These are phyloP conservation scores for Candida nonsorbophila DNA, from an alignment of 805 yeast genomes.

Conservation along the genomic window DNA sequence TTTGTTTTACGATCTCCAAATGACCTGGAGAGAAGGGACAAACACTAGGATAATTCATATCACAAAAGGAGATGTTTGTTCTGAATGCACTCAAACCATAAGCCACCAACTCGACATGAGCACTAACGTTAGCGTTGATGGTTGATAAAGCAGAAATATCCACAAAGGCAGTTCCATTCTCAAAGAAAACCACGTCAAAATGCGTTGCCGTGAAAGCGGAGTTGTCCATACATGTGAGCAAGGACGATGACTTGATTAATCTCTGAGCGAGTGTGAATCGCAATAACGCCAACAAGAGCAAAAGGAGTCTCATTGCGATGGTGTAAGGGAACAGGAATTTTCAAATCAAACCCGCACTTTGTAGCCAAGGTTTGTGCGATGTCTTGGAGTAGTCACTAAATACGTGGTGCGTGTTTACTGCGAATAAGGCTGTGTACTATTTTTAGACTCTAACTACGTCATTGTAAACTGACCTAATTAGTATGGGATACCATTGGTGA, in stretches of 20 bases:
- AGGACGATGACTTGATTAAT: slow-evolving; percentile 52
- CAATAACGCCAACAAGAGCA: no score
- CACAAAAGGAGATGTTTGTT: slow-evolving; percentile 59
- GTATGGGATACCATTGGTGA: slow-evolving; percentile 97
- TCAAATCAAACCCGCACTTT: no score
- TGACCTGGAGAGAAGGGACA: slow-evolving; percentile 91
- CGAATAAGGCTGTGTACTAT: not conserved
- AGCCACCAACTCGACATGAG: slow-evolving; percentile 61
- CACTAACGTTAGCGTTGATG: slow-evolving; percentile 65
- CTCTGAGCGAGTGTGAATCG: slow-evolving; percentile 11
- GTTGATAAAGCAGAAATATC: slow-evolving; percentile 76
- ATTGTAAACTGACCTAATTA: slow-evolving; percentile 17
- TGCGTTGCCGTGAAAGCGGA: slow-evolving; percentile 82
- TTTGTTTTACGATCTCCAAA: slow-evolving; percentile 61
- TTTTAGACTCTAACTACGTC: not conserved
- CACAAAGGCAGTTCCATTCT: slow-evolving; percentile 54
- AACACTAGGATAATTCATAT: slow-evolving; percentile 40
- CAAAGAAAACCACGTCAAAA: slow-evolving; percentile 68
- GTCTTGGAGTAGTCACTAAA: no score
- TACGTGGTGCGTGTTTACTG: no score
- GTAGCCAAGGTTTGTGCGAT: no score
- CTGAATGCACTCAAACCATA: slow-evolving; percentile 71
- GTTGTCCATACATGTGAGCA: slow-evolving; percentile 87
- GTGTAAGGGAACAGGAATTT: no score
- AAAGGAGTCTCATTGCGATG: no score